Evolutionary conservation across 2,329 filamentous ascomycete genomes (phyloP).

Genomic region (Penicillium sp.): DNA sequence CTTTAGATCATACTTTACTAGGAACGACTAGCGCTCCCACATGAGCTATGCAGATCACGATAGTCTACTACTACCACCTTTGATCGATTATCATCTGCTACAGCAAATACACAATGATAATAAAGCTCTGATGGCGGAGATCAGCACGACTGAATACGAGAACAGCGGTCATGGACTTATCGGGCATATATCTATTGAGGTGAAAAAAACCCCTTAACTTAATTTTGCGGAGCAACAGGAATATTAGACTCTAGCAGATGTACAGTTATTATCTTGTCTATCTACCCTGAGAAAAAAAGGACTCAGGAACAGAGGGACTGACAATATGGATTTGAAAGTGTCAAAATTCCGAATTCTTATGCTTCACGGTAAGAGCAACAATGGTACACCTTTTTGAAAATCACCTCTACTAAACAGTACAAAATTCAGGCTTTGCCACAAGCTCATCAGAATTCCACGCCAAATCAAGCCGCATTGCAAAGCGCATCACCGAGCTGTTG

Average conservation of each 20-base stretch:
- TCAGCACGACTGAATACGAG: no score
- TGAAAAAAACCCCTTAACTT: no score
- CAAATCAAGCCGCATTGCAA: neutral
- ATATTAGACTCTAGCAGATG: no score
- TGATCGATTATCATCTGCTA: neutral
- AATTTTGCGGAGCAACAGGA: no score
- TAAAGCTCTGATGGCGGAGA: no score
- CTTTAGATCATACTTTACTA: neutral
- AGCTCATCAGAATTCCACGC: neutral
- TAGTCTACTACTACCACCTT: neutral
- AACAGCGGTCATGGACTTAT: no score
- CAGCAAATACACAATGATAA: no score
- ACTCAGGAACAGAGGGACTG: neutral
- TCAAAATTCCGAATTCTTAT: neutral
- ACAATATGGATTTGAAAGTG: neutral
- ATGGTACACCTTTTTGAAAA: neutral
- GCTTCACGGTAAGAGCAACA: neutral
- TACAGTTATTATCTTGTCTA: no score
- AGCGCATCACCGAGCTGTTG: neutral
- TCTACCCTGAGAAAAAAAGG: no score
- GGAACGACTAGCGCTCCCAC: neutral
- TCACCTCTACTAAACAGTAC: neutral
- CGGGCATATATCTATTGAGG: no score
- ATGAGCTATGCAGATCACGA: neutral
- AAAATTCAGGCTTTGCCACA: neutral